Evolutionary conservation across 2,329 filamentous ascomycete genomes (phyloP), one percentile per base, ranked within the genome.

Genomic region (Apiospora koreana): DNA sequence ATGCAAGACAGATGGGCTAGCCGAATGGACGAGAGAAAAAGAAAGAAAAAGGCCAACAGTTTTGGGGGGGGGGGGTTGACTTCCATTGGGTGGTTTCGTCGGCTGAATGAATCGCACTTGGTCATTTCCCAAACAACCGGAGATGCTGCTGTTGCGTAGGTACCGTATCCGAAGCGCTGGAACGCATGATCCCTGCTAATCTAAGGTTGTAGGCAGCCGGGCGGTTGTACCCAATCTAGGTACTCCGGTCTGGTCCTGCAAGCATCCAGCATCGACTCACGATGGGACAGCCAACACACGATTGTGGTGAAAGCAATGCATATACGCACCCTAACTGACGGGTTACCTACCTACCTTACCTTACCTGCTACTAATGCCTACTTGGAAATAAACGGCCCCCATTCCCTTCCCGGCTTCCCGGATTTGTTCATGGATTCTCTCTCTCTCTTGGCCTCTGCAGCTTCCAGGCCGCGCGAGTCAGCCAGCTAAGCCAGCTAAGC

Each of bases 101-200:
- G 35, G 35, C 35, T 25, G 50, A 62, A n/a, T 25, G 50, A 62
- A n/a, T 35, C 50, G 18, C 28, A 21, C 50, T 62, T 12, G 54
- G 21, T 35, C 54, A 35, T 38, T 16, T n/a, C 31, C 54, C 21
- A n/a, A 62, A 38, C 54, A n/a, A 21, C 35, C 54, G 54, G 54
- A 62, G 31, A 23, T 38, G 54, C 9, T 38, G 54, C 9, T 62
- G 18, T 68, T 67, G 69, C 70, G 71, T 73, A n/a, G n/a, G n/a
- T n/a, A 70, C 72, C 73, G 35, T 45, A 64, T 45, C 76, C 76
- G 76, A 73, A 69, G 74, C 72, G 70, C 74, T 76, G 76, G 76
- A 75, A 77, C 76, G 72, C 74, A 75, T 70, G 71, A 76, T 75
- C 75, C 75, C 71, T 74, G 74, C 65, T 71, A 21, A 54, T 2